phyloP scores from a whole-genome alignment of 148 eudicot genomes.

The Gaultheria prostrata region DNA sequence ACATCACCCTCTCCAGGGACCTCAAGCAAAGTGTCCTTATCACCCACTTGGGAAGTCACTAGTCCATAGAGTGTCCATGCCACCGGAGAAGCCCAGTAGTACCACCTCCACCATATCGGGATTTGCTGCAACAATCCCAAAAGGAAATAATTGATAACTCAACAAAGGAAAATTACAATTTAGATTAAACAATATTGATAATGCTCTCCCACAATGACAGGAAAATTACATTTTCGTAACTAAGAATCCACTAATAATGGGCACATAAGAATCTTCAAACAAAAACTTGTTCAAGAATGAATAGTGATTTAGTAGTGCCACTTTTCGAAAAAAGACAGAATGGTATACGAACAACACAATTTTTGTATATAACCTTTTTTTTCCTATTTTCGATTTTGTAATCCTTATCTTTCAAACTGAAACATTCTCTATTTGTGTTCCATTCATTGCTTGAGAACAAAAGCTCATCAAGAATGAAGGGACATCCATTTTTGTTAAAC shows the following conservation, averaged over 20 bases:
- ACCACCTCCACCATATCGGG: constrained; percentile 59
- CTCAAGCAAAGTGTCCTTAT: constrained; percentile 9
- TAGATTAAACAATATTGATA: background rate
- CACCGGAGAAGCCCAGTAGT: constrained; percentile 51
- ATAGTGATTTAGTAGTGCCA: background rate
- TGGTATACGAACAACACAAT: background rate
- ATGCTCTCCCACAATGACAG: background rate
- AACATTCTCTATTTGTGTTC: background rate
- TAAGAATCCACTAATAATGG: background rate
- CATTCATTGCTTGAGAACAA: background rate
- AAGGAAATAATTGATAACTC: background rate
- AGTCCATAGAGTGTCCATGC: constrained; percentile 53
- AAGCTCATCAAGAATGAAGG: background rate
- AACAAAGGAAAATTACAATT: background rate
- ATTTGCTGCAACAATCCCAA: constrained; percentile 29
- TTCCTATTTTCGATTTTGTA: background rate
- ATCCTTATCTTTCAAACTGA: background rate
- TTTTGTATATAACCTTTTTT: background rate
- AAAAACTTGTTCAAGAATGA: background rate
- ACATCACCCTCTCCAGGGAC: constrained; percentile 24
- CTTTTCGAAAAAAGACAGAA: background rate
- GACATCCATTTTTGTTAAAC: background rate
- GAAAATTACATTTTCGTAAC: no score
- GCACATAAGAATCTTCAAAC: background rate
- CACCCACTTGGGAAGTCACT: constrained; percentile 42